phyloP scores from a whole-genome alignment of 2,329 filamentous ascomycete genomes.

The Alternaria incomplexa region DNA sequence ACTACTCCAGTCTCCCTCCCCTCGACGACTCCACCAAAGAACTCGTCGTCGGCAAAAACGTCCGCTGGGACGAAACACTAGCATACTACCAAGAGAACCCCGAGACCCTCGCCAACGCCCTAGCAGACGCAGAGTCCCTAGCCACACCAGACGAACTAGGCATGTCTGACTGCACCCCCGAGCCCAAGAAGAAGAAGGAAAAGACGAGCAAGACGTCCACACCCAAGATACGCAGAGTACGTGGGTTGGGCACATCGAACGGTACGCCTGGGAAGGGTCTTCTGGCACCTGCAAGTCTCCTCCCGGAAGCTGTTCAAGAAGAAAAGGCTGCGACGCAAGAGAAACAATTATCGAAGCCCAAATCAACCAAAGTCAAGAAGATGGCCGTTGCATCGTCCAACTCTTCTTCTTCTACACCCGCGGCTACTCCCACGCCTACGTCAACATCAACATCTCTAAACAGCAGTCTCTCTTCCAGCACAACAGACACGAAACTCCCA shows the following conservation, averaged over 20 bases:
- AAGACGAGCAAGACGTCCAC: conserved; percentile 38
- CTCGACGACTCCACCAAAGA: conserved; percentile 20
- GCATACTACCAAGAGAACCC: conserved; percentile 53
- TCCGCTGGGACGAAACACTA: conserved; percentile 56
- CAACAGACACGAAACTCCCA: conserved; percentile 21
- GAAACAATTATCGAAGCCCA: conserved; percentile 27
- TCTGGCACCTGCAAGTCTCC: conserved; percentile 33
- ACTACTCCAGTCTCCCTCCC: conserved; percentile 26
- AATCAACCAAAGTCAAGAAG: conserved; percentile 29
- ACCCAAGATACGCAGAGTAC: conserved; percentile 39
- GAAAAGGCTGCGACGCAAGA: conserved; percentile 25
- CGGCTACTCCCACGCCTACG: neutral
- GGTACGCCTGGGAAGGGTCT: conserved; percentile 48
- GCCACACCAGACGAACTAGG: conserved; percentile 43
- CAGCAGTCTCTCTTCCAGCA: conserved; percentile 10
- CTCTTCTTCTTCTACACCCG: neutral
- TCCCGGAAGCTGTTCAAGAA: conserved; percentile 36
- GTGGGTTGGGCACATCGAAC: conserved; percentile 44
- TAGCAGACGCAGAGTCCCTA: conserved; percentile 39
- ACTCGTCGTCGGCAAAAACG: conserved; percentile 37
- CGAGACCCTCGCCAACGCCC: conserved; percentile 31
- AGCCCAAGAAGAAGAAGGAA: conserved; percentile 25
- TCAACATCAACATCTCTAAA: conserved; percentile 4
- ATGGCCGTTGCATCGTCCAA: conserved; percentile 19
- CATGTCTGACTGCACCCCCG: conserved; percentile 25